phyloP scores from a whole-genome alignment of 2,329 filamentous ascomycete genomes.

The Penicillium glabrum region DNA sequence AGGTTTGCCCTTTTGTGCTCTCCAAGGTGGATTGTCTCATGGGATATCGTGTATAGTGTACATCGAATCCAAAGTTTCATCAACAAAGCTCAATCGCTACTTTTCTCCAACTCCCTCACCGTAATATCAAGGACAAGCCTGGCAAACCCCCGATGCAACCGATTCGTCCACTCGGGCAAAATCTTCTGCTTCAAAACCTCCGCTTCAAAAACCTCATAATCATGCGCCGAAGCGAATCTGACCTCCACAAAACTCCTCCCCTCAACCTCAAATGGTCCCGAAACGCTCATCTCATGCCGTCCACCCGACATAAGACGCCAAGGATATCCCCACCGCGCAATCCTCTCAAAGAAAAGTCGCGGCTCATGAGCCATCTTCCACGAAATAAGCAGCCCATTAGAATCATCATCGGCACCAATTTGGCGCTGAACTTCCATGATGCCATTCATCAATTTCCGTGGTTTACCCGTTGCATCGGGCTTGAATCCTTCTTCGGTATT shows the following conservation, averaged over 20 bases:
- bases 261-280: conserved; percentile 18
- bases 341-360: conserved; percentile 26
- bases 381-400: conserved; percentile 21
- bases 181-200: neutral
- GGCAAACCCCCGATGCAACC: conserved; percentile 21
- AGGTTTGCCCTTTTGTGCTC: no score
- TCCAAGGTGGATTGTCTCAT: no score
- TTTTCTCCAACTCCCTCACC: conserved; percentile 12
- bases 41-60: no score
- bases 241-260: conserved; percentile 25
- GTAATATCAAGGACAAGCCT: conserved; percentile 11
- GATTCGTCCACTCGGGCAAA: conserved; percentile 2
- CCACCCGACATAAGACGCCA: conserved; percentile 20
- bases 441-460: conserved; percentile 22
- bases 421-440: conserved; percentile 15
- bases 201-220: conserved; percentile 9
- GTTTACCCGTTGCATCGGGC: neutral
- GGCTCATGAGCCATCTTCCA: conserved; percentile 20
- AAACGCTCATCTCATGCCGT: conserved; percentile 20
- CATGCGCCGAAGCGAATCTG: conserved; percentile 27
- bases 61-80: no score
- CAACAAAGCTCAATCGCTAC: no score
- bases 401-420: conserved; percentile 1
- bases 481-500: conserved; percentile 11
- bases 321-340: conserved; percentile 30